Evolutionary conservation across 2,329 filamentous ascomycete species (phyloP).

Genomic region (Talaromyces sp.): DNA sequence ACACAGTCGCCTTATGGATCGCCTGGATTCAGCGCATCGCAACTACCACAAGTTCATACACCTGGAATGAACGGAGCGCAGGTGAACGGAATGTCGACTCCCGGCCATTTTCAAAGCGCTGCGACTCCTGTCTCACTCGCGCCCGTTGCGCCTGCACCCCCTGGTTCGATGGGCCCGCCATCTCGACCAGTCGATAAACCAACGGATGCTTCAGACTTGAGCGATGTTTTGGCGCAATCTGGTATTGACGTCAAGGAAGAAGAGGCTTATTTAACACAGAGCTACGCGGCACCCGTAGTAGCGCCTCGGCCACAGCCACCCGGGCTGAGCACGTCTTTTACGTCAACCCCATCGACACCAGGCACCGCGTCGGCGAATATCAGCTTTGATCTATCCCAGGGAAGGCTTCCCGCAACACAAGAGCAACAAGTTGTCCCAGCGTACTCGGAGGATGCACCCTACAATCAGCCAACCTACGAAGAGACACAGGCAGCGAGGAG

Average conservation of each 20-base stretch:
- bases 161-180: slow-evolving; percentile 62
- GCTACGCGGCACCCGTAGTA: slow-evolving; percentile 40
- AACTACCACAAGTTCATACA: slow-evolving; percentile 39
- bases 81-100: slow-evolving; percentile 55
- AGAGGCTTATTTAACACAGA: slow-evolving; percentile 72
- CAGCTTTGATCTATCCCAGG: slow-evolving; percentile 51
- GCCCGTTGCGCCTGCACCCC: slow-evolving; percentile 27
- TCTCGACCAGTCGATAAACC: slow-evolving; percentile 56
- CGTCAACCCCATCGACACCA: slow-evolving; percentile 42
- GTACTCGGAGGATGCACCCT: slow-evolving; percentile 47
- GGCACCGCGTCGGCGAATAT: slow-evolving; percentile 42
- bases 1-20: slow-evolving; percentile 63
- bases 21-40: slow-evolving; percentile 55
- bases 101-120: slow-evolving; percentile 33
- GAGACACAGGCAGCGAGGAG: slow-evolving; percentile 62
- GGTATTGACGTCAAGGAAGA: slow-evolving; percentile 86
- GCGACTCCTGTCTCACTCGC: slow-evolving; percentile 20
- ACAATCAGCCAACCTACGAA: slow-evolving; percentile 63
- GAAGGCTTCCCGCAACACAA: slow-evolving; percentile 57
- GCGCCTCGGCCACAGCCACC: slow-evolving; percentile 45
- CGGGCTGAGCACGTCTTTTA: slow-evolving; percentile 46
- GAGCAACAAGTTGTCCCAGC: slow-evolving; percentile 61
- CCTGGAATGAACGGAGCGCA: slow-evolving; percentile 40
- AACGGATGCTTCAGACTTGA: slow-evolving; percentile 65
- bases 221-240: slow-evolving; percentile 78